Evolutionary conservation across 2,329 filamentous ascomycete genomes (phyloP).

Genomic region (Xylaria sp.): DNA sequence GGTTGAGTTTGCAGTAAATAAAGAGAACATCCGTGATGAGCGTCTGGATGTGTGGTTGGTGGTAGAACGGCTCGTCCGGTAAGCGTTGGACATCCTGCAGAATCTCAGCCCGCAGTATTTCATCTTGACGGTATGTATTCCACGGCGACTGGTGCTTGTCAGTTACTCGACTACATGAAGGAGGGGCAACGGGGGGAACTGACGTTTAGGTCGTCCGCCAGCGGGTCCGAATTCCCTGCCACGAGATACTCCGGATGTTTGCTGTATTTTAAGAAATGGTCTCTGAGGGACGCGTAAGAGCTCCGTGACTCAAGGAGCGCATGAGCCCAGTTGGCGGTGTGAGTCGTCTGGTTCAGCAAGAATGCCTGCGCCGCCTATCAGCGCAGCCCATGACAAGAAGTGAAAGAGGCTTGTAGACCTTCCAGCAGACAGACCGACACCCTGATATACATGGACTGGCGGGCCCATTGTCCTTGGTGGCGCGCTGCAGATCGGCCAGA

Average conservation of each 20-base stretch:
- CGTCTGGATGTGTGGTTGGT: conserved; percentile 78
- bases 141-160: conserved; percentile 77
- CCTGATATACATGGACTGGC: conserved; percentile 74
- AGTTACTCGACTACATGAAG: conserved; percentile 13
- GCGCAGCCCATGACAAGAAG: conserved; percentile 10
- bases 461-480: conserved; percentile 69
- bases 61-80: conserved; percentile 91
- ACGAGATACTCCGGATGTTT: conserved; percentile 83
- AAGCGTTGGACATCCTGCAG: conserved; percentile 93
- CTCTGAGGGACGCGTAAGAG: conserved; percentile 76
- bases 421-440: conserved; percentile 91
- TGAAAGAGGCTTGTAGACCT: conserved; percentile 60
- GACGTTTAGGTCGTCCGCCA: conserved; percentile 79
- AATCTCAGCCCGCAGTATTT: conserved; percentile 86
- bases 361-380: conserved; percentile 69
- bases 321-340: conserved; percentile 73
- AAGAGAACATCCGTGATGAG: conserved; percentile 91
- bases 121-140: conserved; percentile 86
- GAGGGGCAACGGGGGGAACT: conserved; percentile 27
- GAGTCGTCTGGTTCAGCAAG: conserved; percentile 76
- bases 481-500: conserved; percentile 69
- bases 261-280: conserved; percentile 83
- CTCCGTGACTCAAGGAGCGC: conserved; percentile 74
- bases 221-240: conserved; percentile 77
- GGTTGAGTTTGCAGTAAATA: conserved; percentile 92